Evolutionary conservation across 352 stramenopile genomes (phyloP).

Genomic region (Phytophthora palmivora): DNA sequence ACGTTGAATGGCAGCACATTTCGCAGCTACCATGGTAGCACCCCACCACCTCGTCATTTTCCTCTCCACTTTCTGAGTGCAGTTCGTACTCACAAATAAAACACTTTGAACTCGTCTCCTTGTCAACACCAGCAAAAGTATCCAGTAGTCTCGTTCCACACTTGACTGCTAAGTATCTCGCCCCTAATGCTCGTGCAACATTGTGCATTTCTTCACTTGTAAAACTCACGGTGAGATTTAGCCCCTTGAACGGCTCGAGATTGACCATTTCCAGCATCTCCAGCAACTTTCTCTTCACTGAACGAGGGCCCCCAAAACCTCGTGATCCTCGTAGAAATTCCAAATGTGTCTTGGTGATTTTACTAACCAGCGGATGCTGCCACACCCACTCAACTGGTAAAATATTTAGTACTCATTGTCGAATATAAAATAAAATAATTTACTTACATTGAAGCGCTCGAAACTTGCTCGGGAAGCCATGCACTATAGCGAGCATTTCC

Average conservation of each 20-base stretch:
- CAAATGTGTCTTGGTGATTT: conserved; percentile 56
- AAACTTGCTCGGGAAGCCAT: conserved; percentile 82
- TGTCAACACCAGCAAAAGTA: conserved; percentile 11
- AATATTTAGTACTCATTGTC: background rate
- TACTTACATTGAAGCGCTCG: conserved; percentile 77
- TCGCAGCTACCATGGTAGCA: conserved; percentile 59
- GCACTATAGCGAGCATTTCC: conserved; percentile 78
- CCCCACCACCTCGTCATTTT: conserved; percentile 10
- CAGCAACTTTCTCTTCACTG: conserved; percentile 73
- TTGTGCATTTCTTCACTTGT: conserved; percentile 51
- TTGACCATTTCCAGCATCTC: conserved; percentile 76
- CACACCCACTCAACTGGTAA: conserved; percentile 76
- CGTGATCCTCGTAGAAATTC: conserved; percentile 37
- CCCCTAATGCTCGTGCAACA: conserved; percentile 38
- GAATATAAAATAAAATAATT: background rate
- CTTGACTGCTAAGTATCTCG: conserved; percentile 39
- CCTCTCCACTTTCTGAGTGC: conserved; percentile 1
- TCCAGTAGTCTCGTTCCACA: conserved; percentile 49
- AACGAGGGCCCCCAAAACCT: conserved; percentile 56
- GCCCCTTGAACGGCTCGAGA: conserved; percentile 52
- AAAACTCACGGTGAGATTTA: conserved; percentile 64
- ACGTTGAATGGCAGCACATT: conserved; percentile 54
- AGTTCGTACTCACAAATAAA: conserved; percentile 58
- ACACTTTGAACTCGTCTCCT: conserved; percentile 21
- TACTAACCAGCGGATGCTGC: conserved; percentile 72